Evolutionary conservation across 1,284 basidiomycete genomes (phyloP), one percentile per base, ranked within the genome.

Genomic region (Puccinia horiana): DNA sequence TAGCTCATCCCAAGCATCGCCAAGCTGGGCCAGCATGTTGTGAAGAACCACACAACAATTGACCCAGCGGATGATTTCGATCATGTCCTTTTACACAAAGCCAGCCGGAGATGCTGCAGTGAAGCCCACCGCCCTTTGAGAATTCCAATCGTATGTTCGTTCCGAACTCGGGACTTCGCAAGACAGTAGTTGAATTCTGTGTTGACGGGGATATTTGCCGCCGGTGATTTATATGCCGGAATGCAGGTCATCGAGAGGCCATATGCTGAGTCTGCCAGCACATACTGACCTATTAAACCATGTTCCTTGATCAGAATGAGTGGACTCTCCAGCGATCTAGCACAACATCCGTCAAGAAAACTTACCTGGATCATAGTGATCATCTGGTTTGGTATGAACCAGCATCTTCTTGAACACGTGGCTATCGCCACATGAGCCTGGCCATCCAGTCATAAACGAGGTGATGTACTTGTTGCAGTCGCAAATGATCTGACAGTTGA

Each of bases 221-320:
- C 61, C 11, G 76, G 76, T 20, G 61, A 20, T 42, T 78, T 78
- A 44, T 44, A 78, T 23, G 63, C 61, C 16, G 76, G 76, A 8
- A 78, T 67, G 1, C 47, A 37, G 8, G 26, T 67, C 40, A 63
- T 35, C 18, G 58, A n/a, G 32, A 67, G 35, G 2, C 16, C 35
- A 40, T 78, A 78, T 12, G 76, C 76, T 18, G 63, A 69, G 44
- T 69, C 76, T 5, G 76, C 63, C 14, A 78, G 23, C 8, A 78
- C 20, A 40, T 78, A 78, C n/a, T 78, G 42, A 4, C 76, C 76
- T 76, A 23, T n/a, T n/a, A n/a, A n/a, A n/a, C n/a, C n/a, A n/a
- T n/a, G n/a, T n/a, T n/a, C n/a, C n/a, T n/a, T n/a, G n/a, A n/a
- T n/a, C 35, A 76, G 37, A 54, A 23, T 29, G 29, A 37, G 32